Evolutionary conservation across 371 early-diverging fungal species (phyloP), one percentile per base, ranked within the genome.

Genomic region (Actinomortierella wolfii): DNA sequence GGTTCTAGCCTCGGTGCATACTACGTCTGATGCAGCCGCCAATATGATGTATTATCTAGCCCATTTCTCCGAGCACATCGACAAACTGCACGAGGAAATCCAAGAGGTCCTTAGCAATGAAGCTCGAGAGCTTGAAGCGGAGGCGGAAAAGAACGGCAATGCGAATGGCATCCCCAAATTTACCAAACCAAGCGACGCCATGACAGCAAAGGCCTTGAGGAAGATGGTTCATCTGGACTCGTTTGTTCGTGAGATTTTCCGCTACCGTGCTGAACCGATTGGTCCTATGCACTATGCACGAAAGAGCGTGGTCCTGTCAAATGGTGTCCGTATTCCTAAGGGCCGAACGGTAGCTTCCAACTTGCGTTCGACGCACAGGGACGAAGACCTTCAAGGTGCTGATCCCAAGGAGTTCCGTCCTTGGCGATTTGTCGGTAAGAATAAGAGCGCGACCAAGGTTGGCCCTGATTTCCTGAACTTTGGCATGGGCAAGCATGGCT

Each of bases 401-500:
- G 61, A 78, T 25, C 24, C 66, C 3, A 59, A 67, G 0, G 57
- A 65, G 25, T 85, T 83, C 55, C 40, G 66, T 2, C 79, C 82
- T 1, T 83, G 78, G 64, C 73, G 86, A 41, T 81, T 75, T 43
- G 76, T 85, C 6, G 77, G 69, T 11, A 54, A 70, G 17, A 44
- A 74, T 14, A 81, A 79, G 54, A 41, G 63, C 1, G 67, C 80
- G 0, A 78, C 77, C 18, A 80, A 79, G 48, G 59, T 78, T 23
- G 67, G 74, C 8, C 41, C 51, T 0, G 80, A 82, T 40, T 81
- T 66, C 57, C 26, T 83, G 2, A 1, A 58, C 1, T 87, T 85
- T 64, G 87, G 87, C 20, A 67, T 83, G 57, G 87, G 87, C 68
- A 82, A 71, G 57, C 79, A 76, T 45, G 79, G 76, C 9, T 81